These are phyloP conservation scores for Dichomitus squalens DNA, from an alignment of 1,284 basidiomycete species.

Conservation along the genomic window DNA sequence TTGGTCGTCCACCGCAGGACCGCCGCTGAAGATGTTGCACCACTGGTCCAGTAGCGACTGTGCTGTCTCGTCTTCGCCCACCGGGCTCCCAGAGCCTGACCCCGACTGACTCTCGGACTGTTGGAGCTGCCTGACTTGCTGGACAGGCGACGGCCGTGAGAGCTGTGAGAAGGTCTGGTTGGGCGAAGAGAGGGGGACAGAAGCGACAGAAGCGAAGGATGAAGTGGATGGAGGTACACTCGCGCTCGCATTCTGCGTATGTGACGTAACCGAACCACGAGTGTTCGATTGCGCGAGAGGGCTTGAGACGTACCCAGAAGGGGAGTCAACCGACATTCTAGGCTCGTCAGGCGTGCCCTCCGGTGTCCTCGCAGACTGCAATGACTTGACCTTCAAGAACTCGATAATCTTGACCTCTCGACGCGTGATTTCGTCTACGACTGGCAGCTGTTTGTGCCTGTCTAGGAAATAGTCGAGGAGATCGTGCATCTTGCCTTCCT, in stretches of 20 bases:
- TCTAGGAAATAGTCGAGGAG: constrained; percentile 78
- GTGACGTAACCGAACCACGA: constrained; percentile 15
- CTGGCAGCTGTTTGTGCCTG: constrained; percentile 67
- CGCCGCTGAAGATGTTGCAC: constrained; percentile 74
- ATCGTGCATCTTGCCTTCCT: constrained; percentile 69
- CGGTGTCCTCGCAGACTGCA: constrained; percentile 48
- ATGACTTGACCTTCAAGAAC: constrained; percentile 70
- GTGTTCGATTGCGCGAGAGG: constrained; percentile 40
- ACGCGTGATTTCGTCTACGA: constrained; percentile 80
- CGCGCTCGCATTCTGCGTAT: constrained; percentile 5
- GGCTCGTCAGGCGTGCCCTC: constrained; percentile 24
- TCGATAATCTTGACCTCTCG: constrained; percentile 81
- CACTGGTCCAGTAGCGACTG: constrained; percentile 80
- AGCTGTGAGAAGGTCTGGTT: constrained; percentile 12
- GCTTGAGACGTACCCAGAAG: background rate
- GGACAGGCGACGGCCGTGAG: constrained; percentile 14
- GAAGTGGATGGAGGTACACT: constrained; percentile 14
- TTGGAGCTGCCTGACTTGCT: constrained; percentile 54
- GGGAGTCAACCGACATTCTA: constrained; percentile 9
- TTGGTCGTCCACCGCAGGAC: constrained; percentile 54
- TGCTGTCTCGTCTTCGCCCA: constrained; percentile 72
- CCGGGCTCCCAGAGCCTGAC: constrained; percentile 54
- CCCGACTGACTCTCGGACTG: constrained; percentile 37
- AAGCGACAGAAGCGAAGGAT: constrained; percentile 21
- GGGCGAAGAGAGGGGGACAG: constrained; percentile 12